Evolutionary conservation across 306 rosid species (phyloP).

Genomic region (Fragaria nilgerrensis): DNA sequence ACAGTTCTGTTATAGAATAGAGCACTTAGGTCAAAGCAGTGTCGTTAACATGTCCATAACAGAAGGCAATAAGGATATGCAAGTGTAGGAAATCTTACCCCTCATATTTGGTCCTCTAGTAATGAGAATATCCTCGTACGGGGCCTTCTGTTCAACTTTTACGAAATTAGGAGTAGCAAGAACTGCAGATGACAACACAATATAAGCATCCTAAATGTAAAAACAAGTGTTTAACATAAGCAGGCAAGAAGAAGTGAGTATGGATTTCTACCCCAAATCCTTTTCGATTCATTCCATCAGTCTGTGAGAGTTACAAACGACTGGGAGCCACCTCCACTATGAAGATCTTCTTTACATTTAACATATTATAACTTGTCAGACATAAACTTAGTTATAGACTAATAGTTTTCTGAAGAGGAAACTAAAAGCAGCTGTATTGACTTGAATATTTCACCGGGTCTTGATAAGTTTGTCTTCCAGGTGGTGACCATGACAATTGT

Average conservation of each 20-base stretch:
- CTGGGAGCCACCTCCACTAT: constrained; percentile 40
- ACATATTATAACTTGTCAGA: constrained; percentile 23
- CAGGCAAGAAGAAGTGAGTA: neutral
- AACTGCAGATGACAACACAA: constrained; percentile 31
- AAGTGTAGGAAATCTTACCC: constrained; percentile 22
- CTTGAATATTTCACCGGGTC: constrained; percentile 51
- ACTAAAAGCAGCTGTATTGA: constrained; percentile 19
- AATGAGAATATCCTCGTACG: constrained; percentile 66
- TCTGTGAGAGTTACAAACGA: constrained; percentile 31
- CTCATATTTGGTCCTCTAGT: constrained; percentile 60
- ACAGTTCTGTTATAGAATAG: neutral
- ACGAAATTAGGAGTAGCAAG: constrained; percentile 56
- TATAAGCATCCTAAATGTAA: neutral
- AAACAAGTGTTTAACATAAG: neutral
- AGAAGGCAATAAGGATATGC: neutral
- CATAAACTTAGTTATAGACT: constrained; percentile 4
- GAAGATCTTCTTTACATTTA: constrained; percentile 54
- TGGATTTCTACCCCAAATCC: constrained; percentile 56
- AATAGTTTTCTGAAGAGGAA: constrained; percentile 2
- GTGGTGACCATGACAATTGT: constrained; percentile 48
- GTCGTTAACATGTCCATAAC: neutral
- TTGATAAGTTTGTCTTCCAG: constrained; percentile 29
- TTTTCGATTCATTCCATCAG: constrained; percentile 61
- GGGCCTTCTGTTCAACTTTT: constrained; percentile 52
- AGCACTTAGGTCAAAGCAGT: neutral